These are phyloP conservation scores for Physcomitrium patens DNA, from an alignment of 225 moss, liverwort and hornwort species.

Conservation along the genomic window DNA sequence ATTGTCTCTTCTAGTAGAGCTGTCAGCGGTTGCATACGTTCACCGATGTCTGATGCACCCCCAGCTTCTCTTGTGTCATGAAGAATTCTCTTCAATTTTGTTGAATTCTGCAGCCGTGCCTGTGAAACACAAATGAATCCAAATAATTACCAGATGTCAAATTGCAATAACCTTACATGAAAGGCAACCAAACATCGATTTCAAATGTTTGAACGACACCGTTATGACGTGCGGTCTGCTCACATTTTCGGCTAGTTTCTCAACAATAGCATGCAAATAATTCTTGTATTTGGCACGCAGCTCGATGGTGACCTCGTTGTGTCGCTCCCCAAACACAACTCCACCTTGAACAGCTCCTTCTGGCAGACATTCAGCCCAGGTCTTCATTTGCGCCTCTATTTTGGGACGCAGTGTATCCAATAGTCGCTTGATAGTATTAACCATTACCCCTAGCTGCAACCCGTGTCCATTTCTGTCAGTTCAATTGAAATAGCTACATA, in stretches of 20 bases:
- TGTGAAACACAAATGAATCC: constrained; percentile 33
- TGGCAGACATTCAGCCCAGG: constrained; percentile 94
- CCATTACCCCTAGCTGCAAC: constrained; percentile 85
- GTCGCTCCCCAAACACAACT: constrained; percentile 82
- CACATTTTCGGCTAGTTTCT: constrained; percentile 96
- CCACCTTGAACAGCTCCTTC: constrained; percentile 66
- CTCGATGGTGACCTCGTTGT: constrained; percentile 97
- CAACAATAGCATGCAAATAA: constrained; percentile 91
- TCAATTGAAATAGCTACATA: background rate
- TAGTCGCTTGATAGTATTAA: constrained; percentile 89
- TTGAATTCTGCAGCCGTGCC: constrained; percentile 87
- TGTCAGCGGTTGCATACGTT: constrained; percentile 93
- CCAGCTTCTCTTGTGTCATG: constrained; percentile 97
- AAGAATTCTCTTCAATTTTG: constrained; percentile 92
- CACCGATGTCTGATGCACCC: constrained; percentile 91
- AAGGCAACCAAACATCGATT: no score
- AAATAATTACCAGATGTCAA: background rate
- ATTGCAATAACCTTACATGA: background rate
- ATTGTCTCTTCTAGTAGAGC: constrained; percentile 89
- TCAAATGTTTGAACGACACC: no score
- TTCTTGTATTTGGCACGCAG: constrained; percentile 96
- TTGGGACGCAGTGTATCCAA: constrained; percentile 90
- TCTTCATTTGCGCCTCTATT: constrained; percentile 94
- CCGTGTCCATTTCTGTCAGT: constrained; percentile 7
- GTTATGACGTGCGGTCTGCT: background rate